phyloP scores from a whole-genome alignment of 192 early-diverging fungal species.

The Rhizoclosmatium globosum region DNA sequence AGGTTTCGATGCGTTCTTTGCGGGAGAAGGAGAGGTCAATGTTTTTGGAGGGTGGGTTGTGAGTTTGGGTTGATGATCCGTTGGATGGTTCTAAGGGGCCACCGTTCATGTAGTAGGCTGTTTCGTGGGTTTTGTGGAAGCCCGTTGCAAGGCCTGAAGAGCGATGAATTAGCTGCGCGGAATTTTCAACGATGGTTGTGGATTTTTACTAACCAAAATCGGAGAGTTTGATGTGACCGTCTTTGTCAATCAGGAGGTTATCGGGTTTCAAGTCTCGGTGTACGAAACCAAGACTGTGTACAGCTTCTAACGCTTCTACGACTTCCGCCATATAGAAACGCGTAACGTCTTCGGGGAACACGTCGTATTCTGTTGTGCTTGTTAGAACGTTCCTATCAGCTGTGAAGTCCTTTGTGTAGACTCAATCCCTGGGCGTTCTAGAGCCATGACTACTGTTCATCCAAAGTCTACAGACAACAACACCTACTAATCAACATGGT shows the following conservation, averaged over 20 bases:
- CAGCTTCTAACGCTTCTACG: conserved; percentile 89
- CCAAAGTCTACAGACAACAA: no score
- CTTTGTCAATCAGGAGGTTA: conserved; percentile 88
- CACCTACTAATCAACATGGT: conserved; percentile 84
- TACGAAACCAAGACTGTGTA: conserved; percentile 94
- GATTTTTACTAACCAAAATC: conserved; percentile 74
- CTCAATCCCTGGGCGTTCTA: no score
- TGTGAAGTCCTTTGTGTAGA: no score
- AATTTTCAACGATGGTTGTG: not conserved
- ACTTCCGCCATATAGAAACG: conserved; percentile 99
- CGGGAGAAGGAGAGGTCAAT: conserved; percentile 93
- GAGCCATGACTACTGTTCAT: no score
- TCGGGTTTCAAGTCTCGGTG: conserved; percentile 81
- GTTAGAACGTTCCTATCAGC: conserved; percentile 30
- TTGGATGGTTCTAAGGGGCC: conserved; percentile 53
- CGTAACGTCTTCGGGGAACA: conserved; percentile 95
- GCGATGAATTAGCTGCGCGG: not conserved
- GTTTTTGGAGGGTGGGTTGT: conserved; percentile 61
- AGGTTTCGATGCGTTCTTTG: conserved; percentile 96
- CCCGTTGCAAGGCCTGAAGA: conserved; percentile 88
- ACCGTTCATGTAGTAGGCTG: conserved; percentile 77
- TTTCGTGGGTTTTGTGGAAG: conserved; percentile 99
- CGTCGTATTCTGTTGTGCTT: conserved; percentile 73
- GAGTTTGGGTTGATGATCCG: conserved; percentile 44
- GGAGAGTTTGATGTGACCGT: conserved; percentile 99